Percentiles rank a stretch among this genome's conserved stretches.
These are phyloP conservation scores for Xylariales sp. DNA, from an alignment of 2,329 filamentous ascomycete genomes.

Conservation along the genomic window DNA sequence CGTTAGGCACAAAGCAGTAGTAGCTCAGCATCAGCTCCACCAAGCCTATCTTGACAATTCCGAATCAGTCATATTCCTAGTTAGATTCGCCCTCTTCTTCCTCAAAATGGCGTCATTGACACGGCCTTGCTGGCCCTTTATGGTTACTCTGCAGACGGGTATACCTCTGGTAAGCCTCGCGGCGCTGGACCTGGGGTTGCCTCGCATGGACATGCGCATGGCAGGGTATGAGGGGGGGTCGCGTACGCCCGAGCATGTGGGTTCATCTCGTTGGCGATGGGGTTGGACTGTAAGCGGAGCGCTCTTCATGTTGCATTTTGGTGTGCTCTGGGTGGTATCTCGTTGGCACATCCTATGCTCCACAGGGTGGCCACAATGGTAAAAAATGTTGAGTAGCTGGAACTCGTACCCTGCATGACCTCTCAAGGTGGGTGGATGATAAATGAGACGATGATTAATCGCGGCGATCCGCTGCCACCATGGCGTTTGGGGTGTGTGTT, in stretches of 20 bases:
- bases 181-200: constrained; percentile 56
- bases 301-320: constrained; percentile 30
- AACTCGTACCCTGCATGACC: no score
- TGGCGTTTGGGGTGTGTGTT: no score
- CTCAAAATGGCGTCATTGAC: constrained; percentile 63
- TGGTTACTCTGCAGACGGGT: constrained; percentile 58
- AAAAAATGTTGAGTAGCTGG: no score
- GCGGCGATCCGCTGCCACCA: no score
- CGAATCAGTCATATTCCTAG: constrained; percentile 27
- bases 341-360: constrained; percentile 15
- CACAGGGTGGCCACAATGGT: neutral
- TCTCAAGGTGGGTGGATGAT: no score
- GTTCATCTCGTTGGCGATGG: constrained; percentile 19
- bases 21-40: constrained; percentile 31
- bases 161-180: constrained; percentile 67
- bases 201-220: constrained; percentile 15
- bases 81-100: constrained; percentile 61
- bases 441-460: no score
- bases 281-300: constrained; percentile 27
- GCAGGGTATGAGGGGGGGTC: constrained; percentile 9
- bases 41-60: constrained; percentile 24
- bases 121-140: constrained; percentile 67
- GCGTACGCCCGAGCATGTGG: constrained; percentile 8
- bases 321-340: constrained; percentile 24
- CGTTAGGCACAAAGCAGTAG: constrained; percentile 25